Conservation (phyloP, 306 rosid genomes). For the Cicer arietinum region DNA sequence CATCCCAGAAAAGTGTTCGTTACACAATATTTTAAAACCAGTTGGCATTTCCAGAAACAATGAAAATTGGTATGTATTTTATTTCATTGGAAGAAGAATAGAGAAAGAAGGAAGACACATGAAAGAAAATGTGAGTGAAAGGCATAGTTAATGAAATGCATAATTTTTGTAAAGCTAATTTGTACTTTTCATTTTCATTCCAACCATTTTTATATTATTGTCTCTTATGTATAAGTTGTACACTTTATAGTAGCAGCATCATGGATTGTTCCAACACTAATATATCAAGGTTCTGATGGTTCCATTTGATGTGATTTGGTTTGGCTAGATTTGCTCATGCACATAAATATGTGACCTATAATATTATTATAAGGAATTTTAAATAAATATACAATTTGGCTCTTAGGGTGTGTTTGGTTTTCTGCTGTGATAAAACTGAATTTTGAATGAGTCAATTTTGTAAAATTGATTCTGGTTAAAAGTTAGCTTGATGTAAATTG, state of each 20-base stretch:
- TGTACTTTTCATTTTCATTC: slow-evolving; percentile 44
- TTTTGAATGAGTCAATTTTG: no score
- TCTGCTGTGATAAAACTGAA: no score
- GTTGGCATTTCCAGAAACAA: no score
- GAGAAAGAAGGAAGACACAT: slow-evolving; percentile 50
- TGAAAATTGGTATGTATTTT: slow-evolving; percentile 56
- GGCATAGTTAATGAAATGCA: slow-evolving; percentile 57
- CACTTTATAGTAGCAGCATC: slow-evolving; percentile 47
- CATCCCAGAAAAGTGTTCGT: slow-evolving; percentile 14
- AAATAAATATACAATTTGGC: slow-evolving; percentile 36
- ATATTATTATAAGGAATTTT: background rate
- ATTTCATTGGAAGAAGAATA: slow-evolving; percentile 50
- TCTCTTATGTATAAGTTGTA: slow-evolving; percentile 43
- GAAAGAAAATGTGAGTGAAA: slow-evolving; percentile 37
- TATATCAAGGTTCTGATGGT: slow-evolving; percentile 43
- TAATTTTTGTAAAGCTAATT: slow-evolving; percentile 70
- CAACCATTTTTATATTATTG: slow-evolving; percentile 47
- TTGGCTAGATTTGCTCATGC: slow-evolving; percentile 29
- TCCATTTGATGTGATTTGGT: slow-evolving; percentile 46
- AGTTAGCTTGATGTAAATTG: no score
- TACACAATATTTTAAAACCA: slow-evolving; percentile 35
- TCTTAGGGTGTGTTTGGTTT: background rate
- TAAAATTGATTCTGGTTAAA: no score
- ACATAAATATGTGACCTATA: slow-evolving; percentile 20
- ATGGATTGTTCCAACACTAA: slow-evolving; percentile 45